phyloP scores from a whole-genome alignment of 2,329 filamentous ascomycete genomes.

The Diplocarpon mali region DNA sequence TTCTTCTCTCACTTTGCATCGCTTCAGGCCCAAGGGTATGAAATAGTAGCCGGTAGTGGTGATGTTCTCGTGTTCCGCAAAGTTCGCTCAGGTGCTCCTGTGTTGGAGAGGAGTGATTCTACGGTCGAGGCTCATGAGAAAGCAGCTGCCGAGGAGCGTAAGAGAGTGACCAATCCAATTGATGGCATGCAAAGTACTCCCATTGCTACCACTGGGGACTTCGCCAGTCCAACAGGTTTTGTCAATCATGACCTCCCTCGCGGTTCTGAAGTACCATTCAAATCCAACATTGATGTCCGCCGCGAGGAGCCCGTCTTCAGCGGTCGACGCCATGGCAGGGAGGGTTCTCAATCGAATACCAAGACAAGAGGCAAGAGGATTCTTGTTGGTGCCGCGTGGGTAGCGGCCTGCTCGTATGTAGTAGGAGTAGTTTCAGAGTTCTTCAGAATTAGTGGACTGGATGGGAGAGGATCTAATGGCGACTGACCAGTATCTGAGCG shows the following conservation, averaged over 20 bases:
- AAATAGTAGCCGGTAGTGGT: conserved; percentile 51
- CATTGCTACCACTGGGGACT: conserved; percentile 40
- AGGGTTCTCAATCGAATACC: conserved; percentile 12
- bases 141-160: conserved; percentile 7
- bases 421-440: conserved; percentile 48
- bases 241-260: conserved; percentile 45
- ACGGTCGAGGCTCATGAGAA: not conserved
- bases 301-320: conserved; percentile 39
- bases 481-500: conserved; percentile 12
- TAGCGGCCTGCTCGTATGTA: conserved; percentile 45
- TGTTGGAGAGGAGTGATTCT: not conserved
- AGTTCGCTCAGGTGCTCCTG: conserved; percentile 30
- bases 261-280: conserved; percentile 30
- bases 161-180: conserved; percentile 40
- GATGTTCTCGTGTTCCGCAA: conserved; percentile 59
- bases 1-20: conserved; percentile 53
- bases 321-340: conserved; percentile 25
- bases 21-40: conserved; percentile 51
- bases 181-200: conserved; percentile 30
- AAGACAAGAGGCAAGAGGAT: conserved; percentile 36
- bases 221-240: conserved; percentile 54
- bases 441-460: conserved; percentile 37
- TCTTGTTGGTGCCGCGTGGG: conserved; percentile 41
- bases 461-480: conserved; percentile 29
- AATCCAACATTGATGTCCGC: conserved; percentile 34